Base-by-base conservation (phyloP, 2,329 filamentous ascomycete genomes). In the Aureobasidium mangrovei region DNA sequence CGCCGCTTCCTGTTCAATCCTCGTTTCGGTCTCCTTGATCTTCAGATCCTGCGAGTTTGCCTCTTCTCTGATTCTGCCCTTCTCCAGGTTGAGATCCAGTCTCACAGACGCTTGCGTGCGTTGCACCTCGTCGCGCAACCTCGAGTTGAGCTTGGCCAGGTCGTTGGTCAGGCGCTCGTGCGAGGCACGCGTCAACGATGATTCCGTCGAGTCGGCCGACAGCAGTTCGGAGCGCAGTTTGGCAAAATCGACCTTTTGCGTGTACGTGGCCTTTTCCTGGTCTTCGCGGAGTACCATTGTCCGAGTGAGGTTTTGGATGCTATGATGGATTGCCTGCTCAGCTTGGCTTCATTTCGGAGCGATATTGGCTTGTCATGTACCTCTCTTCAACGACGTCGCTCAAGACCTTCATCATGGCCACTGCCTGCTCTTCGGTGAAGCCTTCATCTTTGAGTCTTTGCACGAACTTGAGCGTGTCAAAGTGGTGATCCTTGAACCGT, bases 201-300 rank as follows among this genome's bases (percentile, higher is more conserved):
- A 84, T 74, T 98, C 93, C 51, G 88, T 93, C 61, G 86, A 90
- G 73, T 97, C 93, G 47, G 91, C 85, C 4, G 89, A 91, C 26
- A 96, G 81, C 26, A 98, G 83, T 71, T 98, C 93, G 55, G 89
- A 94, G 61, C 93, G 88, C 41, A 97, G 83, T 75, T 97, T 96
- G 58, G 91, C 91, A 67, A 98, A 97, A 73, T 98, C 93, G 59
- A 97, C 93, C 71, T 97, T 97, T 69, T 97, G 82, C 2, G 81
- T 84, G 64, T 85, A 85, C 9, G 79, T 83, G 29, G 86, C 85
- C 66, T 88, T 87, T 65, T 88, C 86, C 59, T 88, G 82, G 72
- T 95, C 93, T 73, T 98, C 93, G 65, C 91, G 88, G 44, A 95
- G 81, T 40, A 98, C 93, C 93, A 98, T 98, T 12, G 91, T 97